Base-by-base conservation (phyloP, 108 stramenopile genomes). In the Stephanodiscus minutulus region DNA sequence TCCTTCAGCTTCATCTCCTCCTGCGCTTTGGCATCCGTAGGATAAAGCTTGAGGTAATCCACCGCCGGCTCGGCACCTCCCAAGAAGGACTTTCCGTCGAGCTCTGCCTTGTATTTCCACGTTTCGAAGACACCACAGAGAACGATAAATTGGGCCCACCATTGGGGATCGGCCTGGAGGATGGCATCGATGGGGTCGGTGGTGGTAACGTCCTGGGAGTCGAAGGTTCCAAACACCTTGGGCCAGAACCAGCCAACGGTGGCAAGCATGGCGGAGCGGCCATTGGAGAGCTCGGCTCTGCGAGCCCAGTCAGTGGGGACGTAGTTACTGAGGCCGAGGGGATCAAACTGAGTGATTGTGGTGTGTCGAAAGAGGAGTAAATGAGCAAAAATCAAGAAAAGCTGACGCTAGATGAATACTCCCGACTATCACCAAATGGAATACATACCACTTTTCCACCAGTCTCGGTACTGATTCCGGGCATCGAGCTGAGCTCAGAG, bases 91-190 rank as follows among this genome's bases (percentile, higher is more conserved):
- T 91, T 90, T 36, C 94, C 94, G 21, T 89, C 76, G 64, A 87
- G 72, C 64, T 87, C 91, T 56, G 68, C 85, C 69, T 87, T 83
- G 89, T 88, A 94, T 85, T 95, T 92, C 79, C 79, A 83, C 37
- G 83, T 86, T 82, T 97, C 96, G 44, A 88, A 79, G 70, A 82
- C 79, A 31, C 91, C 96, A 66, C 96, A 97, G 74, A 95, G 74
- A 36, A 93, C 35, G 66, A 95, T 39, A 62, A 90, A 94, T 89
- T 97, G 96, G 10, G 91, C 94, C 94, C 92, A 95, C 91, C 93
- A 95, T 81, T 93, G 93, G 33, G 90, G 87, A 81, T 95, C 91
- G 43, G 94, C 88, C 81, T 94, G 80, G 13, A 82, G 41, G 83
- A 93, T 83, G 33, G 96, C 96, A 50, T 85, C 86, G 67, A 97